Conservation (phyloP, 2,329 filamentous ascomycete species). For the Pyrenophora teres region DNA sequence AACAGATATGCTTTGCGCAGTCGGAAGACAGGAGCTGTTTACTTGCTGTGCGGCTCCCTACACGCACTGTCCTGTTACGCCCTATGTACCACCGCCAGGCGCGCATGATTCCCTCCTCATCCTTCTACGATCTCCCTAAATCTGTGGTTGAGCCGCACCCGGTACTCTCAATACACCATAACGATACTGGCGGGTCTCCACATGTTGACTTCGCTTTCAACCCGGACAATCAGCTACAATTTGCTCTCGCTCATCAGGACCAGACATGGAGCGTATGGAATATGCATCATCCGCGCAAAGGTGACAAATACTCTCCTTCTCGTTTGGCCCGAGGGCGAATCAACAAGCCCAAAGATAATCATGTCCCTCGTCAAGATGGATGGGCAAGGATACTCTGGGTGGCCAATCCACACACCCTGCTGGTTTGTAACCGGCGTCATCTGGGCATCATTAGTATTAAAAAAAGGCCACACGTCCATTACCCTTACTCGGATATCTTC, state of each 20-base stretch:
- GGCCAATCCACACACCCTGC: constrained; percentile 53
- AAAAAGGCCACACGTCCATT: constrained; percentile 18
- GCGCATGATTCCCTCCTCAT: constrained; percentile 20
- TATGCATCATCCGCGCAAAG: constrained; percentile 44
- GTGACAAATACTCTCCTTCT: constrained; percentile 40
- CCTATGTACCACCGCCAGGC: constrained; percentile 26
- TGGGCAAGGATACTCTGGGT: constrained; percentile 59
- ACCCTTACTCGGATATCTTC: constrained; percentile 34
- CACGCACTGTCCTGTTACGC: constrained; percentile 55
- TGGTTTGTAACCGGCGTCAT: constrained; percentile 58
- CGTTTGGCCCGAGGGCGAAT: constrained; percentile 38
- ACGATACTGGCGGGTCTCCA: constrained; percentile 58
- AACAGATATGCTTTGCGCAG: constrained; percentile 59
- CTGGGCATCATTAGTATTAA: constrained; percentile 45
- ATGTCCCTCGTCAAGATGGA: constrained; percentile 45
- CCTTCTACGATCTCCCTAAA: constrained; percentile 35
- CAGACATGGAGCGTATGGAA: constrained; percentile 74
- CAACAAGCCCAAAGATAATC: constrained; percentile 1
- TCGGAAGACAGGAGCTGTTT: constrained; percentile 50
- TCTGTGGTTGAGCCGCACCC: constrained; percentile 63
- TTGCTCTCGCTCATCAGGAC: constrained; percentile 68
- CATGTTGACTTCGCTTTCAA: constrained; percentile 71
- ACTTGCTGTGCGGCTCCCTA: constrained; percentile 57
- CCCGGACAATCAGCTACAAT: constrained; percentile 62
- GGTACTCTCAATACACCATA: constrained; percentile 58